A percentile compares a stretch with the other conserved stretches of the same genome.
phyloP scores from a whole-genome alignment of 495 filamentous ascomycete genomes.

The Ascodesmis nigricans region DNA sequence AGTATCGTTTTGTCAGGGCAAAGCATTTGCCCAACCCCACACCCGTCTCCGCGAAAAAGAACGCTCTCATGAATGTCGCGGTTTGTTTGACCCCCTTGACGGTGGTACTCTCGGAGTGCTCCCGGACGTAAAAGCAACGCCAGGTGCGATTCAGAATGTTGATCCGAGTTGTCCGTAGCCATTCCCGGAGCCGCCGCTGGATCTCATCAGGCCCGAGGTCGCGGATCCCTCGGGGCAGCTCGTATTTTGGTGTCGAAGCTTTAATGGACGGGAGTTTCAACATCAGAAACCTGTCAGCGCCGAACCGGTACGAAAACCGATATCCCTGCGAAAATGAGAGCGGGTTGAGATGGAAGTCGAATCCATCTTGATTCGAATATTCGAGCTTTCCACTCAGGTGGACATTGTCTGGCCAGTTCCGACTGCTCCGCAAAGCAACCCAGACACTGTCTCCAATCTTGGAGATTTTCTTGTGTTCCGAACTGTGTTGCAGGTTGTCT shows the following conservation, averaged over 20 bases:
- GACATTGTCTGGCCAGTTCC: constrained; percentile 1
- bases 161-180: constrained; percentile 10
- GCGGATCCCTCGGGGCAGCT: background rate
- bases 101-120: background rate
- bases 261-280: constrained; percentile 8
- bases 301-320: constrained; percentile 16
- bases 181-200: constrained; percentile 4
- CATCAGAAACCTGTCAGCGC: constrained; percentile 18
- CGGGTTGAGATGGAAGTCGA: constrained; percentile 11
- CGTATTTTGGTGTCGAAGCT: background rate
- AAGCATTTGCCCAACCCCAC: constrained; percentile 13
- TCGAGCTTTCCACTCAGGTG: background rate
- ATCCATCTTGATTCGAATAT: background rate
- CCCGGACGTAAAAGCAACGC: constrained; percentile 12
- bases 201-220: background rate
- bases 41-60: constrained; percentile 17
- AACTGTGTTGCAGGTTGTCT: constrained; percentile 4
- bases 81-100: constrained; percentile 2
- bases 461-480: constrained; percentile 7
- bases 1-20: background rate
- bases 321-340: constrained; percentile 4
- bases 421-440: too few species aligned
- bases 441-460: background rate
- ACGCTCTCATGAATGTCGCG: constrained; percentile 2
- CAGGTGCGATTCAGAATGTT: constrained; percentile 13